A percentile compares a stretch with the other conserved stretches of the same genome.
Evolutionary conservation across 2,329 filamentous ascomycete species (phyloP).

Genomic region (Microcyclosporella mali): DNA sequence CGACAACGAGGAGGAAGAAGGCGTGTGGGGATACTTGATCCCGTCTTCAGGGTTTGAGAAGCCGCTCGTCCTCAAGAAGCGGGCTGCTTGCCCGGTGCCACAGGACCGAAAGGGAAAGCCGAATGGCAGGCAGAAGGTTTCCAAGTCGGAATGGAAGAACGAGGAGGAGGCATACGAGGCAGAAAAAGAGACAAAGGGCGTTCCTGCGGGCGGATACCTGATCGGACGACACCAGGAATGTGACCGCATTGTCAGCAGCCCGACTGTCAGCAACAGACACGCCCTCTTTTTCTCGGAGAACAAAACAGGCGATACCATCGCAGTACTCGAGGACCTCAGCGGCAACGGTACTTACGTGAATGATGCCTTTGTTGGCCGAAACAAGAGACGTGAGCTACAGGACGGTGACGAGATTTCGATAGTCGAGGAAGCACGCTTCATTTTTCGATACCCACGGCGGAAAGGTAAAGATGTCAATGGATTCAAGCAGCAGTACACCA

Average conservation of each 20-base stretch:
- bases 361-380: slow-evolving; percentile 81
- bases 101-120: slow-evolving; percentile 31
- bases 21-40: slow-evolving; percentile 93
- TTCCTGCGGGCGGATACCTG: slow-evolving; percentile 75
- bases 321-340: slow-evolving; percentile 85
- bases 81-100: slow-evolving; percentile 62
- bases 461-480: slow-evolving; percentile 64
- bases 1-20: slow-evolving; percentile 74
- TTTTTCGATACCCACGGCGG: slow-evolving; percentile 81
- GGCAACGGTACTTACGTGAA: slow-evolving; percentile 97
- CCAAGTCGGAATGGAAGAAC: slow-evolving; percentile 50
- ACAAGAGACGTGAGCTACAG: slow-evolving; percentile 80
- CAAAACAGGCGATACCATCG: slow-evolving; percentile 52
- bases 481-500: slow-evolving; percentile 80
- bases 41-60: slow-evolving; percentile 58
- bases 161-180: slow-evolving; percentile 58
- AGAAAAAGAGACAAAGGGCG: slow-evolving; percentile 43
- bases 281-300: slow-evolving; percentile 62
- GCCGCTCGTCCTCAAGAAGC: slow-evolving; percentile 67
- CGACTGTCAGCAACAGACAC: slow-evolving; percentile 81
- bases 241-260: slow-evolving; percentile 62
- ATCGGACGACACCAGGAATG: slow-evolving; percentile 92
- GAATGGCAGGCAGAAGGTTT: slow-evolving; percentile 41
- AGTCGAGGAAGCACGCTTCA: slow-evolving; percentile 75
- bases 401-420: slow-evolving; percentile 90